Conservation (phyloP, 108 stramenopile genomes). For the Nitzschia sp. region DNA sequence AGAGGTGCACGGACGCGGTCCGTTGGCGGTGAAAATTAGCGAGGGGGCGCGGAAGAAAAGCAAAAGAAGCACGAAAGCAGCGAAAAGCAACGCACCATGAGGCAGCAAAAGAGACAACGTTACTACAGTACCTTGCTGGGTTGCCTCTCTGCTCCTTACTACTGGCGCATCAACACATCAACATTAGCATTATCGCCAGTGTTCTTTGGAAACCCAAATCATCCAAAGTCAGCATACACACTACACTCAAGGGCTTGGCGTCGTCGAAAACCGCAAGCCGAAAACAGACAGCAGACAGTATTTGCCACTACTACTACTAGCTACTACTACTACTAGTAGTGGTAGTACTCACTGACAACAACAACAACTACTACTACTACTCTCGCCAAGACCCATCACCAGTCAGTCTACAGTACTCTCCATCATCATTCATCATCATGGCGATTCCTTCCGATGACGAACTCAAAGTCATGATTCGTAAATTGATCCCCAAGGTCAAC, state of each 20-base stretch:
- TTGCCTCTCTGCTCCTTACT: neutral
- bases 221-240: neutral
- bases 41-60: too few relatives aligned
- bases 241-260: too few relatives aligned
- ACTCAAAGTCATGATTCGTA: slow-evolving; percentile 37
- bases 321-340: too few relatives aligned
- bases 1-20: too few relatives aligned
- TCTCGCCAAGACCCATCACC: too few relatives aligned
- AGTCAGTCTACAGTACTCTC: too few relatives aligned
- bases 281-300: too few relatives aligned
- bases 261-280: too few relatives aligned
- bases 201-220: neutral
- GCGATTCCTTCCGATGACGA: slow-evolving; percentile 26
- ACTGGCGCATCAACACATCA: neutral
- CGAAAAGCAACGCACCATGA: too few relatives aligned
- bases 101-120: neutral
- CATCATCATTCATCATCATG: neutral
- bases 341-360: neutral
- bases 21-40: too few relatives aligned
- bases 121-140: neutral
- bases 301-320: too few relatives aligned
- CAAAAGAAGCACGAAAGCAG: too few relatives aligned
- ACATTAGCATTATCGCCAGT: neutral
- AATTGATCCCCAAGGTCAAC: slow-evolving; percentile 68
- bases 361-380: neutral